These are phyloP conservation scores for Arthroderma sp. DNA, from an alignment of 2,329 filamentous ascomycete genomes.

Conservation along the genomic window DNA sequence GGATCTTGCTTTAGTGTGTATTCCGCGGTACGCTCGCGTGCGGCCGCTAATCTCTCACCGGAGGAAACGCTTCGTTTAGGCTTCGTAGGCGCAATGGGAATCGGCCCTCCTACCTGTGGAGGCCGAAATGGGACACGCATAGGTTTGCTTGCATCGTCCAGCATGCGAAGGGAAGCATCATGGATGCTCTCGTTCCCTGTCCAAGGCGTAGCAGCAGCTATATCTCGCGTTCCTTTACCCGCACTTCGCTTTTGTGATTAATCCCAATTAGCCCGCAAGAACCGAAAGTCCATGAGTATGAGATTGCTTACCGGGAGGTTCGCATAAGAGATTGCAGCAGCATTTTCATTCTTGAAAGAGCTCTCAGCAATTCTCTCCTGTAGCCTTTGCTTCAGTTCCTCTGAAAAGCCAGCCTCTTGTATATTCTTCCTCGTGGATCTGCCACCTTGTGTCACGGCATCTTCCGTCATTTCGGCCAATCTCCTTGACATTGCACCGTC, in stretches of 20 bases:
- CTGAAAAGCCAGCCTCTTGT: conserved; percentile 51
- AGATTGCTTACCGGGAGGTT: conserved; percentile 37
- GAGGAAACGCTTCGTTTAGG: conserved; percentile 29
- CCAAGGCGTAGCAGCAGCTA: conserved; percentile 62
- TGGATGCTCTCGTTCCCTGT: conserved; percentile 60
- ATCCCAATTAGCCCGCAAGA: not conserved
- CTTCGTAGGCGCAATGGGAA: conserved; percentile 38
- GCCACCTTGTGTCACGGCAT: conserved; percentile 44
- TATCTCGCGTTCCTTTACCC: conserved; percentile 54
- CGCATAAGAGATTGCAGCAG: conserved; percentile 42
- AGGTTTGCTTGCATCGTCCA: conserved; percentile 50
- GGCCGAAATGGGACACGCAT: conserved; percentile 35
- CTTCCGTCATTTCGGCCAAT: conserved; percentile 49
- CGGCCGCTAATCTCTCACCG: conserved; percentile 44
- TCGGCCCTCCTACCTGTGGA: conserved; percentile 27
- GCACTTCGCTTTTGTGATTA: conserved; percentile 38
- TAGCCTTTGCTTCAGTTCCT: conserved; percentile 46
- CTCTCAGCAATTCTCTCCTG: conserved; percentile 48
- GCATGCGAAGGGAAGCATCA: conserved; percentile 73
- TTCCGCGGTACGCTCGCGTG: conserved; percentile 46
- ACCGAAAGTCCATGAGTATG: not conserved
- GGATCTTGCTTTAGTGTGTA: conserved; percentile 45
- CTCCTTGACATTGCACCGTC: conserved; percentile 46
- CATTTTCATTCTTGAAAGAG: conserved; percentile 43
- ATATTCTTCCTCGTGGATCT: conserved; percentile 45